Conservation (phyloP, 331 rosid genomes). For the Quercus tomentella region DNA sequence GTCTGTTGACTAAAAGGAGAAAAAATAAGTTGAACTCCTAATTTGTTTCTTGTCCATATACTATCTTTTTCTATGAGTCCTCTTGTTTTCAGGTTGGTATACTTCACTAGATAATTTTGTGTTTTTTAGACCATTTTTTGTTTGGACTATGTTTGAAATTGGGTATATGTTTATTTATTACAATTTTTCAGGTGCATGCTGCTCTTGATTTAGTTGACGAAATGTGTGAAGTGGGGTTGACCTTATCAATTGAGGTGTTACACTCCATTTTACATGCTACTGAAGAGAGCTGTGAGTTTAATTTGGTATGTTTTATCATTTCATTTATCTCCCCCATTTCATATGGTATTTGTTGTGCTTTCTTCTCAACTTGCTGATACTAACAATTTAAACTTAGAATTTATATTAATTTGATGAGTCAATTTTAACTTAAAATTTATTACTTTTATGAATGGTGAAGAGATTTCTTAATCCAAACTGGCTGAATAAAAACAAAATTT, state of each 20-base stretch:
- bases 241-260: constrained; percentile 34
- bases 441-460: neutral
- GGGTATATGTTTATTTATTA: neutral
- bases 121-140: constrained; percentile 10
- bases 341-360: neutral
- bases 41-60: neutral
- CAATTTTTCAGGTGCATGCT: constrained; percentile 47
- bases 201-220: constrained; percentile 69
- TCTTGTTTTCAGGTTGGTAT: constrained; percentile 7
- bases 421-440: neutral
- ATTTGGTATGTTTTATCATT: constrained; percentile 48
- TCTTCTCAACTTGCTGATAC: neutral
- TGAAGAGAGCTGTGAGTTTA: constrained; percentile 52
- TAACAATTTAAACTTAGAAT: neutral
- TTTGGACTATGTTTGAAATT: constrained; percentile 12
- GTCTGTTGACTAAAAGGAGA: neutral
- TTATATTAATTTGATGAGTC: neutral
- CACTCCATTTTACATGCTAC: constrained; percentile 47
- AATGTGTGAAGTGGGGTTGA: constrained; percentile 61
- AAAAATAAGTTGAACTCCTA: neutral
- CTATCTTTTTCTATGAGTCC: neutral
- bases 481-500: neutral
- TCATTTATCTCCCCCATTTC: neutral
- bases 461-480: neutral
- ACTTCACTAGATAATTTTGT: neutral